Evolutionary conservation across 192 early-diverging fungal genomes (phyloP).

Genomic region (Cetraspora pellucida): DNA sequence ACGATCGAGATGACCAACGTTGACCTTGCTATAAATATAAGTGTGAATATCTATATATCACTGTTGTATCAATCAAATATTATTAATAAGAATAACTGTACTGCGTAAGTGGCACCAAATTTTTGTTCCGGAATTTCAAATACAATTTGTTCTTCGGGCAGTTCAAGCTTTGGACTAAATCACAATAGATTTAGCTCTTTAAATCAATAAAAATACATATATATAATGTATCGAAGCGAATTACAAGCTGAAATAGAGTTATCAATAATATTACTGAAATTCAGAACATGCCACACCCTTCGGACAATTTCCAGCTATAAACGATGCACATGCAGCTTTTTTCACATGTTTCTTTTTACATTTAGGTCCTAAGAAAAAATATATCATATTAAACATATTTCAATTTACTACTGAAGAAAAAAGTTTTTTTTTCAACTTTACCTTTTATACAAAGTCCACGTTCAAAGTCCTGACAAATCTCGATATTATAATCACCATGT

Average conservation of each 20-base stretch:
- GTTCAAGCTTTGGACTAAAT: too few relatives aligned
- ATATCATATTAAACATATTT: too few relatives aligned
- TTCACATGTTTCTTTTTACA: conserved; percentile 14
- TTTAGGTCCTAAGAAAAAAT: background rate
- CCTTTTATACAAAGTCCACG: conserved; percentile 9
- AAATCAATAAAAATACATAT: background rate
- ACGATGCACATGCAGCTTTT: background rate
- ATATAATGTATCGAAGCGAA: background rate
- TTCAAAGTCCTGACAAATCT: background rate
- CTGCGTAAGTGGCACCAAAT: too few relatives aligned
- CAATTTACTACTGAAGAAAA: too few relatives aligned
- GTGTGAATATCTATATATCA: too few relatives aligned
- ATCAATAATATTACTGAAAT: background rate
- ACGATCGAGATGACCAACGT: too few relatives aligned
- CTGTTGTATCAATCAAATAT: too few relatives aligned
- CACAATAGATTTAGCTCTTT: background rate
- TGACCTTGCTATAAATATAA: too few relatives aligned
- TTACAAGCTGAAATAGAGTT: background rate
- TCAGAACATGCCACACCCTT: background rate
- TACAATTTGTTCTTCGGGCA: too few relatives aligned
- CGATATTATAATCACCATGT: background rate
- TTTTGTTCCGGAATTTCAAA: too few relatives aligned
- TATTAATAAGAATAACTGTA: too few relatives aligned
- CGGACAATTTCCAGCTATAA: background rate
- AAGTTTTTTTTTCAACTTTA: too few relatives aligned